Conservation (phyloP, 1,139 yeast genomes). For the Suhomyces guaymorum region DNA sequence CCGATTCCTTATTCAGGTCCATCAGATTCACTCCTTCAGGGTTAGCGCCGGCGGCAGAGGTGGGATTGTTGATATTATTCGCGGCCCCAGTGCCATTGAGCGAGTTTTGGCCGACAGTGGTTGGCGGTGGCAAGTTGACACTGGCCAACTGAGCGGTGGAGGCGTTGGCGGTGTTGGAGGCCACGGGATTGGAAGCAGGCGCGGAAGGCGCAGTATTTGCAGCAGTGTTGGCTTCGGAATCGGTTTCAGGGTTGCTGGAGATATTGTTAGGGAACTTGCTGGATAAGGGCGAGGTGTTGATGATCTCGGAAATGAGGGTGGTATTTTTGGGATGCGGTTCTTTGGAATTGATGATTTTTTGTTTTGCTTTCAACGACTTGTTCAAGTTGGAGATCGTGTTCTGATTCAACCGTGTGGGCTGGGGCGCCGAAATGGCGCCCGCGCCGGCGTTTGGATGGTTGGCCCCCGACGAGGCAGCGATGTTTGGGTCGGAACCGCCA, state of each 20-base stretch:
- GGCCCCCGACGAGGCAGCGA: not conserved
- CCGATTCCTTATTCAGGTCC: constrained; percentile 4
- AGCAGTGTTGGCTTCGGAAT: constrained; percentile 1
- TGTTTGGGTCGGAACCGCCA: not conserved
- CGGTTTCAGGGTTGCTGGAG: constrained; percentile 7
- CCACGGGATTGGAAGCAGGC: no score
- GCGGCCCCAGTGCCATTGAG: not conserved
- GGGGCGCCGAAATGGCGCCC: constrained; percentile 3
- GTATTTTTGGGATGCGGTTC: constrained; percentile 42
- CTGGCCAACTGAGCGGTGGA: constrained; percentile 2
- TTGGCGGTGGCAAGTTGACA: constrained; percentile 5
- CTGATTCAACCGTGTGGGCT: constrained; percentile 25
- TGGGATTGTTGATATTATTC: not conserved
- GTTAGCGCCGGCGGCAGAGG: constrained; percentile 7
- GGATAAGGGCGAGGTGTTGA: constrained; percentile 37
- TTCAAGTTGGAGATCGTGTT: constrained; percentile 37
- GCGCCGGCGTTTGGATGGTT: not conserved
- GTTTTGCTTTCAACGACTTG: constrained; percentile 44
- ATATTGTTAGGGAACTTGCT: constrained; percentile 27
- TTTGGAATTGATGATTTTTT: constrained; percentile 38
- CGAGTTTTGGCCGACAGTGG: constrained; percentile 3
- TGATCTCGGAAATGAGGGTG: constrained; percentile 35
- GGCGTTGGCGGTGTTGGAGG: not conserved
- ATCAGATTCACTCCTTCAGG: constrained; percentile 6
- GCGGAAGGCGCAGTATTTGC: no score